phyloP scores from a whole-genome alignment of 495 filamentous ascomycete genomes.

The Xylaria curta region DNA sequence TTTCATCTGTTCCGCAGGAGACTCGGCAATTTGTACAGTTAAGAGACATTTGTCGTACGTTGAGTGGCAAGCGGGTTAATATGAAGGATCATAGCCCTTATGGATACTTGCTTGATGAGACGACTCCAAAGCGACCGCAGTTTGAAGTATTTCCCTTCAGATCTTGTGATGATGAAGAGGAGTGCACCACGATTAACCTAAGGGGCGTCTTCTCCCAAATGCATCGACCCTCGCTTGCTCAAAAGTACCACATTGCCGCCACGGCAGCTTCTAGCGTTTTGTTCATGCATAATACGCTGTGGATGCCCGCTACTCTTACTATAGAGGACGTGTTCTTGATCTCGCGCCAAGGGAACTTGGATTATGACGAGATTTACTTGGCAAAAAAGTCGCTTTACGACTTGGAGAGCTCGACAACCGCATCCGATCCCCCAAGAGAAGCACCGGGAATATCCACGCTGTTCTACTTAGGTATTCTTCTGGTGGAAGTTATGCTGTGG shows the following conservation, averaged over 20 bases:
- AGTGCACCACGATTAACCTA: conserved; percentile 7
- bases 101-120: conserved; percentile 19
- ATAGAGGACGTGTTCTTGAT: conserved; percentile 14
- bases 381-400: conserved; percentile 9
- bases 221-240: conserved; percentile 17
- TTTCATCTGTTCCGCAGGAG: not conserved
- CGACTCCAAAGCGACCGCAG: not conserved
- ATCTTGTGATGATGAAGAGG: conserved; percentile 7
- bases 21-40: conserved; percentile 12
- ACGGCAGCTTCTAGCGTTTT: conserved; percentile 16
- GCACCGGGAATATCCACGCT: conserved; percentile 10
- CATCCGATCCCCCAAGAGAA: not conserved
- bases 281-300: conserved; percentile 19
- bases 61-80: not conserved
- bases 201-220: conserved; percentile 9
- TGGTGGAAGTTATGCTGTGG: conserved; percentile 17
- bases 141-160: conserved; percentile 14
- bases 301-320: conserved; percentile 20
- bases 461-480: conserved; percentile 9
- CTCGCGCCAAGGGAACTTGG: conserved; percentile 12
- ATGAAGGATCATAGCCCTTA: not conserved
- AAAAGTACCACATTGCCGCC: conserved; percentile 21
- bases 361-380: conserved; percentile 17
- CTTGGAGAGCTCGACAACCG: not conserved
- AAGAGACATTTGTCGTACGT: conserved; percentile 14